Base-by-base conservation (phyloP, 768 basidiomycete species). In the Favolaschia claudopus region DNA sequence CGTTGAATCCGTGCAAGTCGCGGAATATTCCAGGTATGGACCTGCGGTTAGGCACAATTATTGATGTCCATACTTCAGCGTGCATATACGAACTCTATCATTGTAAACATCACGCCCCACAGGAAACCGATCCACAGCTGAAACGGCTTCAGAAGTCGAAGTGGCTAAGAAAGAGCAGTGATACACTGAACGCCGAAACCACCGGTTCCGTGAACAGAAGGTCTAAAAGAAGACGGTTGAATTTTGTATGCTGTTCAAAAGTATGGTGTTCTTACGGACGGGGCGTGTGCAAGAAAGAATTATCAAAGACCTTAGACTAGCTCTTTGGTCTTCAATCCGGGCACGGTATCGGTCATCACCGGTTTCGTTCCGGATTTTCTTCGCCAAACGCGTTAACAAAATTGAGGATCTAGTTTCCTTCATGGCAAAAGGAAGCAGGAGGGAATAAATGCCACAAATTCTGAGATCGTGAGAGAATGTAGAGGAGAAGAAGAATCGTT, bases 331-430 rank as follows among this genome's bases (percentile, higher is more conserved):
- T 65, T 92, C 91, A 3, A 84, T 79, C 20, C 82, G 78, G 1
- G 89, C 82, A 22, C 82, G 81, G 68, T 90, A 92, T 22, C 85
- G 76, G 13, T 72, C 61, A 62, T 94, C 79, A 8, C 89, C 88
- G 0, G 87, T 88, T 53, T 84, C 77, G 70, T 87, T 88, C 44
- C 93, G 83, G 49, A 87, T 64, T 61, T 82, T 79, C 60, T 77
- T 79, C 1, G 93, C 93, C 24, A 87, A 73, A 5, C 84, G 79
- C 0, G 83, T 85, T 19, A 95, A 81, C 14, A 96, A 76, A 44
- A 95, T 86, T 1, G 86, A 81, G 0, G 83, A 75, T 15, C 94
- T 81, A 0, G 94, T 95, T 70, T 96, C 94, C 43, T 74, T 77
- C 80, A 94, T 79, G 51, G 89, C 57, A 0, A 91, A 42, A 1